phyloP scores from a whole-genome alignment of 176 grass and related monocot genomes.

The Microstegium vimineum region DNA sequence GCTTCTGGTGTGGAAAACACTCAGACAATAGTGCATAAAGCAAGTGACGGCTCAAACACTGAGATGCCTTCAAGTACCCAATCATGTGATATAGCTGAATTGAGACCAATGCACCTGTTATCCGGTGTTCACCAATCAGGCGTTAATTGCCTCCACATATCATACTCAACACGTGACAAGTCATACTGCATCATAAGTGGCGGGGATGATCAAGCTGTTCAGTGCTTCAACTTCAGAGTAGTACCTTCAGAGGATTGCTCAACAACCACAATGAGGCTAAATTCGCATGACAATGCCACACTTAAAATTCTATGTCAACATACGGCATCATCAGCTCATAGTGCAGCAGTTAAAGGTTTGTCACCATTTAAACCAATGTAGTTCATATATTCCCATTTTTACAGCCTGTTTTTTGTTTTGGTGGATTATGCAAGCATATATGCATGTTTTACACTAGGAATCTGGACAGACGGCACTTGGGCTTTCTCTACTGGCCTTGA shows the following conservation, averaged over 20 bases:
- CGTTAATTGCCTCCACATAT: slow-evolving; percentile 77
- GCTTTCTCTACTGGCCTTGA: slow-evolving; percentile 85
- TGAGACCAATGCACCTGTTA: slow-evolving; percentile 49
- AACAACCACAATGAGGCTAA: not conserved
- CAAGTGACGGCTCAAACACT: not conserved
- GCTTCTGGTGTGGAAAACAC: not conserved
- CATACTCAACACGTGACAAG: slow-evolving; percentile 17
- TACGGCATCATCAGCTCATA: slow-evolving; percentile 56
- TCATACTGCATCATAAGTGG: slow-evolving; percentile 68
- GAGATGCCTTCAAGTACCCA: slow-evolving; percentile 14
- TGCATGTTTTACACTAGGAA: slow-evolving; percentile 38
- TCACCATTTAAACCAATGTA: not conserved
- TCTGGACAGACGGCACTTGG: slow-evolving; percentile 85
- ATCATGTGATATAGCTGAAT: slow-evolving; percentile 40
- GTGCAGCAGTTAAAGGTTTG: slow-evolving; percentile 94
- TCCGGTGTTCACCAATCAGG: slow-evolving; percentile 75
- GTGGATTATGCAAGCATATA: not conserved
- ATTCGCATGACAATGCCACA: not conserved
- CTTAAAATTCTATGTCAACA: slow-evolving; percentile 48
- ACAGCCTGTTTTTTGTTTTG: not conserved
- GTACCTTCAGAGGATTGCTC: slow-evolving; percentile 14
- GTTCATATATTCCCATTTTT: not conserved
- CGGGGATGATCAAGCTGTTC: slow-evolving; percentile 82
- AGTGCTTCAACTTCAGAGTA: slow-evolving; percentile 52
- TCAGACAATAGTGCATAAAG: slow-evolving; percentile 4